Base-by-base conservation (phyloP, 2,329 filamentous ascomycete species). In the Colletotrichum incanum region DNA sequence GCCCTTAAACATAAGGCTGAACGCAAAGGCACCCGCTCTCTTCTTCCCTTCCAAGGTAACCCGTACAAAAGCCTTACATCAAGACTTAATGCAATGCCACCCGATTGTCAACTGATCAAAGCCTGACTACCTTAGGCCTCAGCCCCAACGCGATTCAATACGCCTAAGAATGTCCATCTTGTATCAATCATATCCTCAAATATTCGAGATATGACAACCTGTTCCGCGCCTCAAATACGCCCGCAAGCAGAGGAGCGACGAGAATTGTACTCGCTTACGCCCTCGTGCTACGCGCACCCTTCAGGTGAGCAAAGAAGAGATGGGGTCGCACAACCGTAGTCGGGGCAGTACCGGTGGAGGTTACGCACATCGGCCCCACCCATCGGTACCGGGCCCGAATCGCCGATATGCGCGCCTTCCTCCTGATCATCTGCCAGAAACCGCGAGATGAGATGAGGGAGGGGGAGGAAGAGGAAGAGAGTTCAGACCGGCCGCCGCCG, bases 361-460 rank as follows among this genome's bases (percentile, higher is more conserved):
- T 28, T 41, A 39, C 54, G 59, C 23, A 18, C 59, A 43, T 39
- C 50, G 62, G 65, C 68, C 59, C 65, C 70, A 39, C 70, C 28
- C 31, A 26, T 64, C 70, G 65, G 65, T 18, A 23, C 69, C 58
- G 65, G 65, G 65, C 37, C 70, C 65, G 70, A 65, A 37, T 69
- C 65, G 69, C 65, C 65, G 65, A 68, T 26, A 52, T 28, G 12
- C 26, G 34, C 37, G 5, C 23, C 34, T 28, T 16, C 49, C 47
- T 52, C 37, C 47, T 28, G 6, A 43, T 45, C 20, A 28, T 45
- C 16, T n/a, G 31, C 23, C 23, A 54, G 26, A 26, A 55, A 28
- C 31, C 14, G 49, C 49, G 26, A 64, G 37, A 59, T 41, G 54
- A 45, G 62, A 47, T 16, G 12, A 39, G 43, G 39, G 65, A n/a